Conservation (phyloP, 129 eudicot species). For the Helianthus tuberosus region DNA sequence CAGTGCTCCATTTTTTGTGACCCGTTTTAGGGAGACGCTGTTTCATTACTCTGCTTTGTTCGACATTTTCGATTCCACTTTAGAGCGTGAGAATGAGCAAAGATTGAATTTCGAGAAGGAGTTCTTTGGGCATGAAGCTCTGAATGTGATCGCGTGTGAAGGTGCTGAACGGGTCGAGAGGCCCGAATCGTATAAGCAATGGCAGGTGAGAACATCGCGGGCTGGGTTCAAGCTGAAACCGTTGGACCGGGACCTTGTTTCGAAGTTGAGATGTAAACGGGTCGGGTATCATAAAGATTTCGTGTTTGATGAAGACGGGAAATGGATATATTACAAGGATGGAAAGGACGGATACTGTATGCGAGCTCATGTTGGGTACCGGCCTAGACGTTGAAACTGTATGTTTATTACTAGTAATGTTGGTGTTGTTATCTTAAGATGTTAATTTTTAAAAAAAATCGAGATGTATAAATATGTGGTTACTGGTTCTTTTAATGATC, state of each 20-base stretch:
- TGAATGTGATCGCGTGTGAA: conserved; percentile 67
- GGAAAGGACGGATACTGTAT: conserved; percentile 62
- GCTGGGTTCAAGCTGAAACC: conserved; percentile 53
- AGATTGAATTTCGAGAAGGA: conserved; percentile 54
- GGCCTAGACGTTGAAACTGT: conserved; percentile 24
- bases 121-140: conserved; percentile 46
- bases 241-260: conserved; percentile 38
- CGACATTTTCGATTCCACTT: conserved; percentile 60
- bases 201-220: conserved; percentile 49
- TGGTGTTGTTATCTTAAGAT: not conserved
- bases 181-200: conserved; percentile 58
- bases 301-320: conserved; percentile 55
- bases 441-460: not conserved
- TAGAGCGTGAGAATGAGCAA: conserved; percentile 39
- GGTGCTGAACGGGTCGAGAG: conserved; percentile 53
- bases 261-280: conserved; percentile 38
- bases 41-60: conserved; percentile 59
- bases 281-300: conserved; percentile 59
- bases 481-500: not conserved
- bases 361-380: conserved; percentile 75
- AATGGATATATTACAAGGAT: conserved; percentile 66
- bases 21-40: conserved; percentile 56
- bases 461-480: conserved; percentile 5
- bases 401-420: not conserved
- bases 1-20: conserved; percentile 56